These are phyloP conservation scores for Cercis canadensis DNA, from an alignment of 306 rosid genomes.

Conservation along the genomic window DNA sequence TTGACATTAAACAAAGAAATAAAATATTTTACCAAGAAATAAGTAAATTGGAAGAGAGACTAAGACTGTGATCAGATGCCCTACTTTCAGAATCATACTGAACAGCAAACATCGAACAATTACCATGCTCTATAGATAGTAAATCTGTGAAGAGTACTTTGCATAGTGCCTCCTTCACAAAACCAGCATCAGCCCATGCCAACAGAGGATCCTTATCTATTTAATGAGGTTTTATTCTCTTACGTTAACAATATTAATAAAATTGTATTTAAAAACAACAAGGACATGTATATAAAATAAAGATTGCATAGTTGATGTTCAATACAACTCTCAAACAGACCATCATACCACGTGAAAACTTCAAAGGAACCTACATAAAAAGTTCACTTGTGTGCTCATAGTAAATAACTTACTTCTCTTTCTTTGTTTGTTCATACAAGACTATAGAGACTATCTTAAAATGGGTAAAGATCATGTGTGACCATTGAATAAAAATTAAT, in stretches of 20 bases:
- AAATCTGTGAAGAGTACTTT: neutral
- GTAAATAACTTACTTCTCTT: too few species aligned
- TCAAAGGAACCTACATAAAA: neutral
- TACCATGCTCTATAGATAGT: neutral
- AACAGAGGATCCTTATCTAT: too few species aligned
- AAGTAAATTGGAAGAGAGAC: neutral
- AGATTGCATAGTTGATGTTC: neutral
- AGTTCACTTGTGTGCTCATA: neutral
- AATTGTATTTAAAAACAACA: neutral
- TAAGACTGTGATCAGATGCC: neutral
- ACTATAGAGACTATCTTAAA: too few species aligned
- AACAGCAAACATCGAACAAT: neutral
- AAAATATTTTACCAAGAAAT: too few species aligned
- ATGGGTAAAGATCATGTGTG: neutral
- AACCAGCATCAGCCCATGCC: conserved; percentile 1
- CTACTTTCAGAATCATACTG: neutral
- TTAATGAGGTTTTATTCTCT: too few species aligned
- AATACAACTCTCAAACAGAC: neutral
- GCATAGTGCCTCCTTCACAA: neutral
- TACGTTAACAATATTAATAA: too few species aligned
- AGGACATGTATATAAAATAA: neutral
- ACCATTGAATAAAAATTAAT: too few species aligned
- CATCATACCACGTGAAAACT: neutral
- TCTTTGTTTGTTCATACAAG: too few species aligned
- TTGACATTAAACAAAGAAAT: too few species aligned